phyloP scores from a whole-genome alignment of 495 filamentous ascomycete species.

The Echria macrotheca region DNA sequence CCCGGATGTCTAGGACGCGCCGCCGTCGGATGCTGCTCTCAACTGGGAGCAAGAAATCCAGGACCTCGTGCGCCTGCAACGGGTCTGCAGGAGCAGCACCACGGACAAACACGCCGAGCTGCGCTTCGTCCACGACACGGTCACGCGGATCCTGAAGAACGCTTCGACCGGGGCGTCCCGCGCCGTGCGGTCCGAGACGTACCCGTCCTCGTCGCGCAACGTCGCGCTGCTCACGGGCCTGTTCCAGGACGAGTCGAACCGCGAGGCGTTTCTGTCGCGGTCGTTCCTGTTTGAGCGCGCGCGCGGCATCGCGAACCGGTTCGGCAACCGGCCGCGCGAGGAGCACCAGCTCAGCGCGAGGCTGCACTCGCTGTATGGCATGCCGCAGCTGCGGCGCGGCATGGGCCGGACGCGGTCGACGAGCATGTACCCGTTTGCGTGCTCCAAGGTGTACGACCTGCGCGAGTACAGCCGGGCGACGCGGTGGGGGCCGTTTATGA shows the following conservation, averaged over 20 bases:
- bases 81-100: slow-evolving; percentile 29
- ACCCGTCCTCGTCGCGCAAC: slow-evolving; percentile 41
- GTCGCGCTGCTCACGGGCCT: slow-evolving; percentile 40
- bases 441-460: slow-evolving; percentile 59
- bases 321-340: slow-evolving; percentile 10
- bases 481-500: slow-evolving; percentile 58
- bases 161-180: slow-evolving; percentile 19
- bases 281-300: slow-evolving; percentile 51
- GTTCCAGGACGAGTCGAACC: slow-evolving; percentile 32
- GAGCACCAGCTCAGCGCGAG: slow-evolving; percentile 55
- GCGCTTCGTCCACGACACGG: slow-evolving; percentile 33
- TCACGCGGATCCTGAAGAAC: slow-evolving; percentile 32
- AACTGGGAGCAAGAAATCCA: slow-evolving; percentile 49
- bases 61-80: slow-evolving; percentile 41
- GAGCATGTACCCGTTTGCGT: slow-evolving; percentile 49
- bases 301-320: slow-evolving; percentile 15
- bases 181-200: slow-evolving; percentile 17
- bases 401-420: slow-evolving; percentile 17
- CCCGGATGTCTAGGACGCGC: neutral
- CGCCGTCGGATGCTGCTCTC: slow-evolving; percentile 14
- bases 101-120: slow-evolving; percentile 11
- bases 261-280: slow-evolving; percentile 41
- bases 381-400: slow-evolving; percentile 35
- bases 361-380: slow-evolving; percentile 56
- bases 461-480: slow-evolving; percentile 51